These are phyloP conservation scores for Colletotrichum spaethianum DNA, from an alignment of 2,329 filamentous ascomycete species.

Conservation along the genomic window DNA sequence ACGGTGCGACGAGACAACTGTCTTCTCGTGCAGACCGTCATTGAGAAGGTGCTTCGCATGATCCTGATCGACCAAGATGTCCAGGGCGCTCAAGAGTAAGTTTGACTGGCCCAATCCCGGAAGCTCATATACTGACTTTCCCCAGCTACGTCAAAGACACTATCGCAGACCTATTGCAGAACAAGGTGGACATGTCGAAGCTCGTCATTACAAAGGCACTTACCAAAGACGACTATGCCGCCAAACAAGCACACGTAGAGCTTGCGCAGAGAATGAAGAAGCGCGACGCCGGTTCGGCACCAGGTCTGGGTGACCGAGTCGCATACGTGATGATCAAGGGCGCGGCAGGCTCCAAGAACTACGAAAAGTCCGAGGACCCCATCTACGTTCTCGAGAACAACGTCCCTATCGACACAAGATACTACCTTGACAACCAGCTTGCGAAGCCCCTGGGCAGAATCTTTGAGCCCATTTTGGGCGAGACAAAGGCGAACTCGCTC, in stretches of 20 bases:
- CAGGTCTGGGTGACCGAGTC: conserved; percentile 92
- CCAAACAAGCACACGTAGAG: conserved; percentile 96
- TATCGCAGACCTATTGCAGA: conserved; percentile 94
- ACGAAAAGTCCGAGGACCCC: conserved; percentile 96
- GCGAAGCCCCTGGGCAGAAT: conserved; percentile 95
- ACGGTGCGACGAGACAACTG: conserved; percentile 98
- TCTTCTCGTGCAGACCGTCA: conserved; percentile 93
- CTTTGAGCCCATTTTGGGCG: conserved; percentile 97
- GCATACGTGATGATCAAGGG: conserved; percentile 99
- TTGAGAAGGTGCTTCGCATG: conserved; percentile 96
- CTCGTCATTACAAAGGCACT: conserved; percentile 98
- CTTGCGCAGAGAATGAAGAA: conserved; percentile 97
- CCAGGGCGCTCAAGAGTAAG: conserved; percentile 92
- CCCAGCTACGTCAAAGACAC: conserved; percentile 93
- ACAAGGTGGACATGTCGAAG: conserved; percentile 99
- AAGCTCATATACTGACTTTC: conserved; percentile 40
- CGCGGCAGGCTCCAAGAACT: conserved; percentile 90
- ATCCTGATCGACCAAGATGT: conserved; percentile 95
- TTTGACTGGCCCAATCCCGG: conserved; percentile 43
- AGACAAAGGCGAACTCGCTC: conserved; percentile 89
- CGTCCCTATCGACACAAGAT: conserved; percentile 96
- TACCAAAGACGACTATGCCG: conserved; percentile 89
- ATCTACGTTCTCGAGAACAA: conserved; percentile 98
- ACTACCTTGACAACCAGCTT: conserved; percentile 98
- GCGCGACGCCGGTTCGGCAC: conserved; percentile 94